Base-by-base conservation (phyloP, 108 stramenopile species). In the Skeletonema grethae region DNA sequence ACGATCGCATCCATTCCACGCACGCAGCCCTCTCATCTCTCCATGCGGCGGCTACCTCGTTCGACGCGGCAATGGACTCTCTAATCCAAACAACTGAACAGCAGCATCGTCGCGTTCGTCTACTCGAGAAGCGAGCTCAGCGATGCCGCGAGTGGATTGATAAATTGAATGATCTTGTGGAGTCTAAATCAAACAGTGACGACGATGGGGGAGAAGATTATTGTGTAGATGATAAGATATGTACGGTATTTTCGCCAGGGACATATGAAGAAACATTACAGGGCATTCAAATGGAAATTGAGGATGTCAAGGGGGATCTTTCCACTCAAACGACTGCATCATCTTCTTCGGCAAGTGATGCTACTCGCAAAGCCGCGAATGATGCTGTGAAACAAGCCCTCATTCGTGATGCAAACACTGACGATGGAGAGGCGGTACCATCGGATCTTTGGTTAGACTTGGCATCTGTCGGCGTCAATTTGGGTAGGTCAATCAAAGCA, bases 361-460 rank as follows among this genome's bases (percentile, higher is more conserved):
- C 67, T 6, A 78, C 67, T 16, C 35, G 77, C n/a, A 15, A 35
- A 4, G 77, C 82, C 22, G 77, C 82, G n/a, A 61, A 79, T 38
- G 45, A 28, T 4, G 82, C 82, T 5, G 70, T 83, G 10, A 61
- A 60, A 1, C 3, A 36, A 5, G 77, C 73, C 16, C 67, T 83
- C 1, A n/a, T 28, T 16, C 67, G 61, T 18, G 82, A 83, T 62
- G 73, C 63, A 11, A 30, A 39, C 13, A 41, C 20, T 28, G 82
- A 83, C 32, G 73, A 83, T 46, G 82, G 82, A 24, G 25, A 29
- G 25, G 82, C 82, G 38, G 72, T 83, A 1, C 82, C 75, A 22
- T 75, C 72, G 0, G 82, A 83, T 56, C 66, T 78, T 10, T 83
- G 77, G 77, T 59, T 83, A 12, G 82, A 83, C 55, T 73, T 55